Percentiles rank a stretch among this genome's conserved stretches.
These are phyloP conservation scores for Nelumbo lutea DNA, from an alignment of 164 flowering plant genomes.

Conservation along the genomic window DNA sequence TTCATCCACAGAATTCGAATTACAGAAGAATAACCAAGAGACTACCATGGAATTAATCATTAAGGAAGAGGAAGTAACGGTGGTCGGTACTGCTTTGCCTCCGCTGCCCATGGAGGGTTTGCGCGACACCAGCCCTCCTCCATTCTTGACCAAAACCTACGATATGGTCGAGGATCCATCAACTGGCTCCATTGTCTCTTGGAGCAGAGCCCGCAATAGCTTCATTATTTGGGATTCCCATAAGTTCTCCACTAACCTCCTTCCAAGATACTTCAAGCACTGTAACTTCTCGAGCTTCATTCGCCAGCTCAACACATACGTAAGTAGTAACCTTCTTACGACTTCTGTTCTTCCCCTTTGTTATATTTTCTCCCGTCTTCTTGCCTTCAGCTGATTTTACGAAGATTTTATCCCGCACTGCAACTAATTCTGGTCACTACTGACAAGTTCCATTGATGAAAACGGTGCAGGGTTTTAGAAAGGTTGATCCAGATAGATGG, in stretches of 20 bases:
- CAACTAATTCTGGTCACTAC: too few relatives aligned
- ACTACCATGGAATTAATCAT: constrained; percentile 17
- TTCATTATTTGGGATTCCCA: constrained; percentile 64
- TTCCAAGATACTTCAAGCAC: constrained; percentile 72
- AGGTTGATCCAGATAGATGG: constrained; percentile 88
- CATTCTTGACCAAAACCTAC: constrained; percentile 59
- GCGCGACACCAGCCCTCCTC: constrained; percentile 60
- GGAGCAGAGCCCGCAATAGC: constrained; percentile 60
- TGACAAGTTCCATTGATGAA: too few relatives aligned
- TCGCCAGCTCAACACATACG: constrained; percentile 77
- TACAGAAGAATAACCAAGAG: not conserved
- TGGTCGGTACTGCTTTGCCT: not conserved
- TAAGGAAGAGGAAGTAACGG: constrained; percentile 27
- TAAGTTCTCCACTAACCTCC: constrained; percentile 38
- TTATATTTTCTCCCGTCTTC: too few relatives aligned
- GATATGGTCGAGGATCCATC: constrained; percentile 74
- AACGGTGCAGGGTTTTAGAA: constrained; percentile 17
- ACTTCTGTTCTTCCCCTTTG: too few relatives aligned
- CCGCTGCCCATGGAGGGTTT: constrained; percentile 56
- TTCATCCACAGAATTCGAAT: too few relatives aligned
- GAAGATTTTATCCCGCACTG: not conserved
- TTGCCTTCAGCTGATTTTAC: not conserved
- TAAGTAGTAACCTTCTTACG: constrained; percentile 22
- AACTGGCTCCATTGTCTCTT: constrained; percentile 57
- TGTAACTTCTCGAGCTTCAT: constrained; percentile 70